Conservation (phyloP, 768 basidiomycete genomes). For the Lyophyllum shimeji region DNA sequence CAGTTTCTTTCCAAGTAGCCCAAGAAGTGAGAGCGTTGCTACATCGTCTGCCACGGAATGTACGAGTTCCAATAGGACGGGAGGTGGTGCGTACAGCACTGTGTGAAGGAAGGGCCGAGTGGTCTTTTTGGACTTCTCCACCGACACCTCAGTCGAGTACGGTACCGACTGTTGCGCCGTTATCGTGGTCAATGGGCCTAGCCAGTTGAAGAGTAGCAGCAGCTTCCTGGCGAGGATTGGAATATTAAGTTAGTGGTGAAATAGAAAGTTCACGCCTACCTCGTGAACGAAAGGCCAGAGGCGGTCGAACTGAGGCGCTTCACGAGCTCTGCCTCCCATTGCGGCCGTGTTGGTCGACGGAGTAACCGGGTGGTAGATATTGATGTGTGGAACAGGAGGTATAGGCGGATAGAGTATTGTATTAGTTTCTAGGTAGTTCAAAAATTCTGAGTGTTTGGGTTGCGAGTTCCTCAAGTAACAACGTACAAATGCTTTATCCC, state of each 20-base stretch:
- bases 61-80: constrained; percentile 76
- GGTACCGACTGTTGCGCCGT: constrained; percentile 69
- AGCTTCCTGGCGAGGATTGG: constrained; percentile 58
- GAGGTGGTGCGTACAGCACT: constrained; percentile 77
- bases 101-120: constrained; percentile 70
- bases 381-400: constrained; percentile 66
- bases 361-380: constrained; percentile 46
- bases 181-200: constrained; percentile 70
- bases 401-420: constrained; percentile 79
- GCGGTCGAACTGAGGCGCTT: constrained; percentile 61
- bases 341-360: constrained; percentile 41
- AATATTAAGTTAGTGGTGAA: neutral
- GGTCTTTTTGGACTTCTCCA: constrained; percentile 34
- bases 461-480: neutral
- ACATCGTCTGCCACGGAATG: constrained; percentile 77
- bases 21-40: constrained; percentile 71
- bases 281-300: constrained; percentile 71
- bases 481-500: constrained; percentile 85
- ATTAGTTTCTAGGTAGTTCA: constrained; percentile 66
- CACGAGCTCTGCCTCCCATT: constrained; percentile 58
- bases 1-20: constrained; percentile 60
- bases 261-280: constrained; percentile 37
- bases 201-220: constrained; percentile 83
- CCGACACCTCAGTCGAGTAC: constrained; percentile 47
- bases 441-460: neutral